phyloP scores from a whole-genome alignment of 1,139 yeast genomes.

The Kurtzmaniella quercitrusa region DNA sequence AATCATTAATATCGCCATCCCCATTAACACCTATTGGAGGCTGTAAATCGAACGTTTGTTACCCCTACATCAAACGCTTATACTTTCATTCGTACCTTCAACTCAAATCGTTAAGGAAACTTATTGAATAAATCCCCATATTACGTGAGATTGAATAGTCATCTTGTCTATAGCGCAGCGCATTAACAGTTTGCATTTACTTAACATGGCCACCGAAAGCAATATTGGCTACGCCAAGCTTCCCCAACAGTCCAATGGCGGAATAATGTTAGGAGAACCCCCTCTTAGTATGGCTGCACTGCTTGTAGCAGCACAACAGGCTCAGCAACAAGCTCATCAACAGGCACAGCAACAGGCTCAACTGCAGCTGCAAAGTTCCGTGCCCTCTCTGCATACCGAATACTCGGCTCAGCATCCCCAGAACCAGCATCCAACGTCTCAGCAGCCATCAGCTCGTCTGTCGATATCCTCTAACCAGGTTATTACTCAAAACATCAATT shows the following conservation, averaged over 20 bases:
- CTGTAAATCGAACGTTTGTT: neutral
- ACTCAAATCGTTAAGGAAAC: no score
- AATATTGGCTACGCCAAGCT: constrained; percentile 4
- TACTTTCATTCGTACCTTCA: neutral
- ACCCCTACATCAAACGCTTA: neutral
- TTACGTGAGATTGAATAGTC: neutral
- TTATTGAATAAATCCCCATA: no score
- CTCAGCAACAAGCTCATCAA: constrained; percentile 8
- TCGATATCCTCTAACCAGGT: neutral
- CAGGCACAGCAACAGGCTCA: constrained; percentile 8
- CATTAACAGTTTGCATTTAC: constrained; percentile 2
- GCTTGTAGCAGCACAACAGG: constrained; percentile 6
- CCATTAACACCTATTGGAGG: no score
- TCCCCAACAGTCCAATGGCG: constrained; percentile 4
- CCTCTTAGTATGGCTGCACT: constrained; percentile 3
- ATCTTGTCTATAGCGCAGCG: neutral
- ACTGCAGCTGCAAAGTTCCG: neutral
- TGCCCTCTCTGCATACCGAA: neutral
- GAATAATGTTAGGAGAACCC: constrained; percentile 3
- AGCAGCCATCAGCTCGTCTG: neutral
- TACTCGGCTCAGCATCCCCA: neutral
- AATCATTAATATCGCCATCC: no score
- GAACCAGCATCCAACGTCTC: constrained; percentile 1
- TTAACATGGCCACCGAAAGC: constrained; percentile 6
- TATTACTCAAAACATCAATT: neutral